Percentiles rank a stretch among this genome's conserved stretches.
Evolutionary conservation across 2,329 filamentous ascomycete species (phyloP).

Genomic region (Alternaria arbusti): DNA sequence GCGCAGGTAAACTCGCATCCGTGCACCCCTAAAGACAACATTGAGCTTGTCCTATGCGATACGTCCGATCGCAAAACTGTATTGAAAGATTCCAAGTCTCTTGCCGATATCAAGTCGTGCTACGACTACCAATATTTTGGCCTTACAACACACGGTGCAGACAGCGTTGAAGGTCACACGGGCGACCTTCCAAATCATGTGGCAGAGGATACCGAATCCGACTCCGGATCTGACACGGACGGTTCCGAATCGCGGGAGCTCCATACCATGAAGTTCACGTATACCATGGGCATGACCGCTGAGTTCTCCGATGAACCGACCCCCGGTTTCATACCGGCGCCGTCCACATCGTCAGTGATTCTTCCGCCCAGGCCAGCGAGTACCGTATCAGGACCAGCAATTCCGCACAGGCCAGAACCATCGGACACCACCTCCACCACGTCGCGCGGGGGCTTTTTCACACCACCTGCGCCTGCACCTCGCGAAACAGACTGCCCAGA

Average conservation of each 20-base stretch:
- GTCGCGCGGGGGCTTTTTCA: neutral
- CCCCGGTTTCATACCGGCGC: neutral
- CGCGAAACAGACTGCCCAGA: neutral
- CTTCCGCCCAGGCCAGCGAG: neutral
- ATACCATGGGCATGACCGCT: neutral
- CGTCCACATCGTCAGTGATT: neutral
- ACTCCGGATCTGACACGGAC: neutral
- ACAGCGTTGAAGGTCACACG: neutral
- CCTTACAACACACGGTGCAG: neutral
- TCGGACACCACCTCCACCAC: neutral
- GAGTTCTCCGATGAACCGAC: neutral
- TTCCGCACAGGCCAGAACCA: neutral
- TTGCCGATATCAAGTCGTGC: conserved; percentile 17
- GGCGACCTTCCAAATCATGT: neutral
- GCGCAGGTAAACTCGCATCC: conserved; percentile 16
- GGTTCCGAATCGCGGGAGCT: neutral
- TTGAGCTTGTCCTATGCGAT: conserved; percentile 36
- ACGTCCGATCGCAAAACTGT: conserved; percentile 11
- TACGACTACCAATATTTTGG: conserved; percentile 9
- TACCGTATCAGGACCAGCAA: neutral
- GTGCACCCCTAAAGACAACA: conserved; percentile 29
- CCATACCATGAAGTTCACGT: neutral
- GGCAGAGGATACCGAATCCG: neutral
- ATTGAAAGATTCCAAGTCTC: conserved; percentile 9
- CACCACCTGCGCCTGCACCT: neutral